These are phyloP conservation scores for Backusella luteola DNA, from an alignment of 192 early-diverging fungal species.

Conservation along the genomic window DNA sequence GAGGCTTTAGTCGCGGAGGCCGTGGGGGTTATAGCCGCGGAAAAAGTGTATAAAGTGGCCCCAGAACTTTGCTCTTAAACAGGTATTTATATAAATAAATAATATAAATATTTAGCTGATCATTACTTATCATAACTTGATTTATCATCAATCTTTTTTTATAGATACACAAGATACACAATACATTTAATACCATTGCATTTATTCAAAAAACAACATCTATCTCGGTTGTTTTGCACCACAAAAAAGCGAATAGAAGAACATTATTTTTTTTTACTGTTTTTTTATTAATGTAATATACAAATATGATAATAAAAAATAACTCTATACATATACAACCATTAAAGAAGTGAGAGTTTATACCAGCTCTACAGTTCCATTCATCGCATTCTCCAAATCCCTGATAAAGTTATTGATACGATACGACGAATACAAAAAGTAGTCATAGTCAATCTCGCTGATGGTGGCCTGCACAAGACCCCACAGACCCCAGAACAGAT, in stretches of 20 bases:
- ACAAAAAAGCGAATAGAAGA: neutral
- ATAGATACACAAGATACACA: neutral
- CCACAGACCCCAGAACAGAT: conserved; percentile 81
- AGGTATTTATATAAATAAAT: too few species aligned
- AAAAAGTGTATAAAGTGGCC: too few species aligned
- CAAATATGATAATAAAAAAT: too few species aligned
- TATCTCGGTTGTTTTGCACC: neutral
- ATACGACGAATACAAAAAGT: conserved; percentile 61
- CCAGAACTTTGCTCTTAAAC: too few species aligned
- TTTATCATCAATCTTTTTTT: neutral
- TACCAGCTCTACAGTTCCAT: neutral
- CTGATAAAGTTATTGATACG: conserved; percentile 45
- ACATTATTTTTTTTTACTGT: neutral
- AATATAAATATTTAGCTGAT: too few species aligned
- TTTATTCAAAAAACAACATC: too few species aligned
- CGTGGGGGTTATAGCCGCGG: too few species aligned
- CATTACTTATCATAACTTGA: too few species aligned
- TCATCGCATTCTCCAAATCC: conserved; percentile 12
- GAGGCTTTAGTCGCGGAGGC: neutral
- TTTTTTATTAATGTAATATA: neutral
- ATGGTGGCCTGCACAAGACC: conserved; percentile 70
- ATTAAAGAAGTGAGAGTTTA: neutral
- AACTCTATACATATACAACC: neutral
- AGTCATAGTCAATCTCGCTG: conserved; percentile 79
- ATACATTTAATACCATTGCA: neutral